Base-by-base conservation (phyloP, 2,329 filamentous ascomycete species). In the Ophiosphaerella narmari region DNA sequence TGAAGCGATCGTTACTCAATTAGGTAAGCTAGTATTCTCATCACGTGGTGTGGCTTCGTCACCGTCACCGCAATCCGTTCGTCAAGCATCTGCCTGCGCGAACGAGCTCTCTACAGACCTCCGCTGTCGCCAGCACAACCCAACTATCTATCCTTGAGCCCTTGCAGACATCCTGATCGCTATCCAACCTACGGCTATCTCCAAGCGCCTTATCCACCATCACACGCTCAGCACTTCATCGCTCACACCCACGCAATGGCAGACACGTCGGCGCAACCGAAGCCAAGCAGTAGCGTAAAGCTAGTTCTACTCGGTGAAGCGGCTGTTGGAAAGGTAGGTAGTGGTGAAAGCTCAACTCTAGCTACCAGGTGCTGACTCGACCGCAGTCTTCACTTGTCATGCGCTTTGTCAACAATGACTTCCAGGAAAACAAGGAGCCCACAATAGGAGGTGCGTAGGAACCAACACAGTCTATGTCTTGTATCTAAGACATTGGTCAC, bases 211-310 rank as follows among this genome's bases (percentile, higher is more conserved):
- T 29, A 9, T 29, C 5, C 26, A 29, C 11, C 36, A 32, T 9
- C 43, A 24, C 39, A 49, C 36, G 37, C 33, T 24, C 32, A 42
- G 38, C 44, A 7, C 34, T 18, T 36, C 16, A 38, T 39, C 53
- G 37, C n/a, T 12, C 12, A 41, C 42, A 46, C 47, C 57, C 61
- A 55, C 18, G 37, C 24, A 47, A 93, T 92, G 89, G 85, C 88
- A 71, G 89, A 92, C 74, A 80, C 83, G 72, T 76, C 79, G 63
- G 74, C 78, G 63, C 81, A 86, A 66, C 89, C 91, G 54, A 99
- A 97, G 81, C 94, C 94, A 57, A 97, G 92, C 82, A 97, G 92
- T 86, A 99, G 94, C 80, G 94, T 99, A 75, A 99, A 99, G 87
- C 88, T 99, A 65, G 94, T 99, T 60, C 85, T 99, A 72, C 87